Evolutionary conservation across 2,329 filamentous ascomycete species (phyloP), one percentile per base, ranked within the genome.

Genomic region (Trichophyton rubrum): DNA sequence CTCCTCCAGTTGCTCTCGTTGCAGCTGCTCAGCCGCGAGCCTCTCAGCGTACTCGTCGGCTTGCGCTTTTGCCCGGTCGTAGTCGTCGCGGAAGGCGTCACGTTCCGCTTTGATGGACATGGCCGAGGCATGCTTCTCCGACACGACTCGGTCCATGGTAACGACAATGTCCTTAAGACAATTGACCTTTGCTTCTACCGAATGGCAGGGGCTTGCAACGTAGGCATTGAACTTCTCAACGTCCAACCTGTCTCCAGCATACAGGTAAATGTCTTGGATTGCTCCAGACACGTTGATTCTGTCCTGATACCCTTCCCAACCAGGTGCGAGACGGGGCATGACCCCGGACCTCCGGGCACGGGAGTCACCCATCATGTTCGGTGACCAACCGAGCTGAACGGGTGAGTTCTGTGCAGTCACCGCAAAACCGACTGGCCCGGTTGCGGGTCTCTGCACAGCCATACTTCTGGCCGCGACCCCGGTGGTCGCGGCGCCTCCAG

Each of bases 241-340:
- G 55, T 57, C 55, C 20, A 57, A 43, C 35, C 27, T 57, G 35
- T 57, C 55, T 27, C 40, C 40, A 43, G 55, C 55, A 20, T 55
- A 55, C 24, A 33, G 51, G 35, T 57, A 57, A 35, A 57, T 57
- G 22, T 57, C 55, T 24, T 57, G 55, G 40, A 57, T 57, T 17
- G 33, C 40, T 24, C 22, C 55, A 40, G 55, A 13, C n/a, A 43
- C 40, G 20, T 57, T 40, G 55, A 57, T 57, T 40, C 35, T 41
- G 55, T 57, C 40, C 55, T 43, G 40, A 43, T 57, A 57, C 35
- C 40, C 40, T 40, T 27, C 55, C 55, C 55, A 57, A 41, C 40
- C 40, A 35, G 55, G 27, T 43, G 55, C 55, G 55, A 57, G 55
- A 41, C 22, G 35, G 35, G 55, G 55, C 40, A 41, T 40, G 35